Conservation (phyloP, 805 yeast species). For the Saturnispora bothae region DNA sequence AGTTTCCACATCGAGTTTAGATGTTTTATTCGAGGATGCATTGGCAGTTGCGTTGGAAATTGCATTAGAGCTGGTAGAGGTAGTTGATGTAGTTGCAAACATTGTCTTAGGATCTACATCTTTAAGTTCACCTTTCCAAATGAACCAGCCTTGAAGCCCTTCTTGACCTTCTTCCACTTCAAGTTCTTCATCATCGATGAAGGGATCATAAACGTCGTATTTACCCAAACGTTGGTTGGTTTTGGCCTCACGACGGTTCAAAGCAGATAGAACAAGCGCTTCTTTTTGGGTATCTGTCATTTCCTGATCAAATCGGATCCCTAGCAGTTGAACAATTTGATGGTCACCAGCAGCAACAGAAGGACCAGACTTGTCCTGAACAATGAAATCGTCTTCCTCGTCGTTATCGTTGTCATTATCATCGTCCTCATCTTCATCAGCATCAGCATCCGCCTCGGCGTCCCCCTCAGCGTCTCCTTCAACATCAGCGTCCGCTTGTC, state of each 20-base stretch:
- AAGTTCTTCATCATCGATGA: constrained; percentile 89
- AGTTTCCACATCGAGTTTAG: not conserved
- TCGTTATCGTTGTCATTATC: constrained; percentile 24
- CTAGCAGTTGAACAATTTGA: constrained; percentile 23
- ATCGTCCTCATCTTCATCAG: constrained; percentile 35
- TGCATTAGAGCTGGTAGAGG: not conserved
- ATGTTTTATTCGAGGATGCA: not conserved
- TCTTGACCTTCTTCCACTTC: constrained; percentile 81
- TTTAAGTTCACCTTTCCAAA: constrained; percentile 83
- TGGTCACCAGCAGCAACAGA: constrained; percentile 16
- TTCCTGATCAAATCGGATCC: constrained; percentile 24
- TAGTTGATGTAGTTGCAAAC: not conserved
- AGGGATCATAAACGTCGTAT: constrained; percentile 89
- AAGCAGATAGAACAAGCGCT: constrained; percentile 22
- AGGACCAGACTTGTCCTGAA: not conserved
- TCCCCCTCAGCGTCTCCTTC: constrained; percentile 21
- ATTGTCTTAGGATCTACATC: too few relatives aligned
- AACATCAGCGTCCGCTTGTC: constrained; percentile 29
- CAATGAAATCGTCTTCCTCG: constrained; percentile 4
- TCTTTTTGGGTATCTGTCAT: constrained; percentile 27
- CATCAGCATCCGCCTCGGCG: constrained; percentile 21
- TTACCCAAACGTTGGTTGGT: constrained; percentile 73
- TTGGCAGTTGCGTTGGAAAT: not conserved
- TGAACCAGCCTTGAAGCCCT: constrained; percentile 91
- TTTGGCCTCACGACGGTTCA: constrained; percentile 32